phyloP scores from a whole-genome alignment of 805 yeast genomes.

The Candida cerambycidarum region DNA sequence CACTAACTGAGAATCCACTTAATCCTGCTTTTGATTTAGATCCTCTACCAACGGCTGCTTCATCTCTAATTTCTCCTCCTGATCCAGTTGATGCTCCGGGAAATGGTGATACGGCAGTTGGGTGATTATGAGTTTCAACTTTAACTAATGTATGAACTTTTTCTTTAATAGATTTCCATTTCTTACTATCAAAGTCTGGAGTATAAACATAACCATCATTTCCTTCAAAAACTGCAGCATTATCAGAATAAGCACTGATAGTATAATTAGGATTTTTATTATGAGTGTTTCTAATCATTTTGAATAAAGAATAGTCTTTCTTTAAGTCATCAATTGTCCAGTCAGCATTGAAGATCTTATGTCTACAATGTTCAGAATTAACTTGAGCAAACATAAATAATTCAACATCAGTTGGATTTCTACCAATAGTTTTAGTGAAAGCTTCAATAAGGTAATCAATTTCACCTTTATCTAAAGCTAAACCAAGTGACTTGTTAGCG shows the following conservation, averaged over 20 bases:
- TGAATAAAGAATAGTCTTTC: slow-evolving; percentile 75
- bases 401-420: slow-evolving; percentile 98
- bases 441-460: slow-evolving; percentile 81
- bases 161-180: slow-evolving; percentile 76
- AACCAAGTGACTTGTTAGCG: slow-evolving; percentile 83
- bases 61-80: slow-evolving; percentile 99
- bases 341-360: slow-evolving; percentile 96
- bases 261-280: slow-evolving; percentile 76
- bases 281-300: slow-evolving; percentile 96
- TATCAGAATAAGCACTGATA: slow-evolving; percentile 92
- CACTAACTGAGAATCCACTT: slow-evolving; percentile 90
- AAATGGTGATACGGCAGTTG: slow-evolving; percentile 98
- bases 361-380: slow-evolving; percentile 98
- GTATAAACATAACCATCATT: slow-evolving; percentile 73
- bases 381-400: slow-evolving; percentile 99
- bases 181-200: slow-evolving; percentile 70
- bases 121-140: slow-evolving; percentile 99
- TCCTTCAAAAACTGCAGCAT: slow-evolving; percentile 94
- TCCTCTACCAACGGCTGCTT: slow-evolving; percentile 99
- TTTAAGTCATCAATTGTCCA: slow-evolving; percentile 90
- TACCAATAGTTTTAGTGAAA: slow-evolving; percentile 68
- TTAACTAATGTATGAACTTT: slow-evolving; percentile 85
- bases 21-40: slow-evolving; percentile 96
- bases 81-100: slow-evolving; percentile 99
- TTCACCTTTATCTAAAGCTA: slow-evolving; percentile 94